These are phyloP conservation scores for Eleusine coracana DNA, from an alignment of 176 grass and related monocot species.

Conservation along the genomic window DNA sequence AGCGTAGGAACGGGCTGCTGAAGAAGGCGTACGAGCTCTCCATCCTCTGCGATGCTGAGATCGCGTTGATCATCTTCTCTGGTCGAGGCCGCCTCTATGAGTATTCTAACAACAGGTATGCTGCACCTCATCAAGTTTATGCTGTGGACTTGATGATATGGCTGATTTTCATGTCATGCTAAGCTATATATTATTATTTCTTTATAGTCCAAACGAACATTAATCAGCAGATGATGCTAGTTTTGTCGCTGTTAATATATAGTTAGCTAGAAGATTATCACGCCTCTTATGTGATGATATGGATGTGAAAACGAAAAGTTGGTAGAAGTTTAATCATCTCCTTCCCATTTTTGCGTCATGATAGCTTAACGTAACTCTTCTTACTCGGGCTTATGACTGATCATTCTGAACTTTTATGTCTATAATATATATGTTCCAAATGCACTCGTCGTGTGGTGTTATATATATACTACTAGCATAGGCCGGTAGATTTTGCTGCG, in stretches of 20 bases:
- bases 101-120: slow-evolving; percentile 49
- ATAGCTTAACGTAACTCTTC: not conserved
- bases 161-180: not conserved
- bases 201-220: not conserved
- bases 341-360: not conserved
- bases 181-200: not conserved
- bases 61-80: slow-evolving; percentile 50
- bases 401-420: not conserved
- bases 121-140: not conserved
- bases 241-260: not conserved
- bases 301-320: not conserved
- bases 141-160: not conserved
- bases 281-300: too few species aligned
- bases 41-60: slow-evolving; percentile 52
- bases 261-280: too few species aligned
- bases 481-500: not conserved
- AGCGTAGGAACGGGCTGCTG: slow-evolving; percentile 51
- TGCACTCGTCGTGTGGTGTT: not conserved
- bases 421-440: not conserved
- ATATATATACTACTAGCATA: not conserved
- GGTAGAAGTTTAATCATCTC: not conserved
- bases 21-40: slow-evolving; percentile 56
- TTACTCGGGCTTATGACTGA: not conserved
- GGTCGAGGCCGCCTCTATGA: slow-evolving; percentile 47
- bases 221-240: not conserved